Percentiles rank a stretch among this genome's conserved stretches.
Evolutionary conservation across 306 rosid genomes (phyloP).

Genomic region (Hippophae gyantsensis): DNA sequence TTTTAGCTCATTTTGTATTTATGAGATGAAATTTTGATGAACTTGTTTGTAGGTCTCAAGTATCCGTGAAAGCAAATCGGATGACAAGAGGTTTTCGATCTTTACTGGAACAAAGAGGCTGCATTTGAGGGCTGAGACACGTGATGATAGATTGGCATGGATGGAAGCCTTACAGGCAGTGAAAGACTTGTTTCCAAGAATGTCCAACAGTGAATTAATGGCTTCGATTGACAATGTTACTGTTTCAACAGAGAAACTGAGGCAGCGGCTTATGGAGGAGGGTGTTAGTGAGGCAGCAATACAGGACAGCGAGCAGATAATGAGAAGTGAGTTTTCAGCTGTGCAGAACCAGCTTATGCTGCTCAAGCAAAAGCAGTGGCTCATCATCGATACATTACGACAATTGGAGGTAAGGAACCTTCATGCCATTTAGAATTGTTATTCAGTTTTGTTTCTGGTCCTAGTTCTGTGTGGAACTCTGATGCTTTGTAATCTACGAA

Average conservation of each 20-base stretch:
- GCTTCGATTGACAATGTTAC: conserved; percentile 69
- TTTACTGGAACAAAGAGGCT: conserved; percentile 93
- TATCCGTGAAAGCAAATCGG: conserved; percentile 88
- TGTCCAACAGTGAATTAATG: conserved; percentile 93
- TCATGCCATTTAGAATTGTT: conserved; percentile 25
- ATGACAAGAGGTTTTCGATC: conserved; percentile 85
- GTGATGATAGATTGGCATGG: conserved; percentile 79
- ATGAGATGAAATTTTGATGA: neutral
- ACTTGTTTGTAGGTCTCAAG: conserved; percentile 54
- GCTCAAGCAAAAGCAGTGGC: conserved; percentile 89
- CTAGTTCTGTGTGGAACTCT: conserved; percentile 9
- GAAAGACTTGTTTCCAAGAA: conserved; percentile 90
- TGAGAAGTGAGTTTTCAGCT: conserved; percentile 69
- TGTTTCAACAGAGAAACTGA: conserved; percentile 66
- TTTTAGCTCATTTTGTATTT: neutral
- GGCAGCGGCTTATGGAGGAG: conserved; percentile 61
- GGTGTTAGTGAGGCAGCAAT: conserved; percentile 63
- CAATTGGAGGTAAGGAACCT: conserved; percentile 81
- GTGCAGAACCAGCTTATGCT: conserved; percentile 65
- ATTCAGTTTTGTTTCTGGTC: conserved; percentile 20
- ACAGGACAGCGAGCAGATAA: conserved; percentile 80
- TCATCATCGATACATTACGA: conserved; percentile 70
- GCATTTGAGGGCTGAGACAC: conserved; percentile 84
- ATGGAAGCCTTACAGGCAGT: conserved; percentile 95
- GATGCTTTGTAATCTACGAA: conserved; percentile 8